Evolutionary conservation across 2,329 filamentous ascomycete genomes (phyloP), one percentile per base, ranked within the genome.

Genomic region (Monosporascus sp.): DNA sequence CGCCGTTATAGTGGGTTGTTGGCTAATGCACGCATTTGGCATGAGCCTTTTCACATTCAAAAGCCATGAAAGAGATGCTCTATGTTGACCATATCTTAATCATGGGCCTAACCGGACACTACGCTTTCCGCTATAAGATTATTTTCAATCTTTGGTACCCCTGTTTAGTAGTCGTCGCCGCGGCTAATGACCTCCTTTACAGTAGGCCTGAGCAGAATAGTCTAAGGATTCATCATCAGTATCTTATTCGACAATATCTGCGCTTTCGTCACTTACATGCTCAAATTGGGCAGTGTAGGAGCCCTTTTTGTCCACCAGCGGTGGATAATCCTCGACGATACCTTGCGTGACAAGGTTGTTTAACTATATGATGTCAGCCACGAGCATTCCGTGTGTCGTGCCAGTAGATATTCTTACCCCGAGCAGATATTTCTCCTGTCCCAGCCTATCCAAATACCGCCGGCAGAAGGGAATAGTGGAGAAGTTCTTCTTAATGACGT

Each of bases 241-340:
- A 24, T 37, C 11, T 5, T 26, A 17, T 20, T 49, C 45, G 24
- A 24, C 35, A 49, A 37, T 28, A 54, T 56, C 51, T 62, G 59
- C 46, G 53, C 49, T 51, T 37, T 40, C 2, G n/a, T 44, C 53
- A 82, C 88, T 81, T 75, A 95, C 91, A 76, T 97, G 92, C 78
- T 97, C 92, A 68, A 85, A 96, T 70, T 97, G 92, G 59, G 92
- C 93, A 26, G 91, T 95, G 72, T 96, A 96, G 26, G 89, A 95
- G 55, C 93, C 93, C 80, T 95, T 96, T 74, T 92, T 86, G 74
- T 97, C 92, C 62, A 88, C 86, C 63, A 97, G 77, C 31, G 92
- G 92, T 40, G 91, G 91, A 69, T 97, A 97, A 44, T 89, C 85
- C 73, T 97, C 89, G 44, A 97, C 89, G 62, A 97, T 88, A 54